Percentiles rank a stretch among this genome's conserved stretches.
phyloP scores from a whole-genome alignment of 2,329 filamentous ascomycete genomes.

The Scortechinia acanthostroma region DNA sequence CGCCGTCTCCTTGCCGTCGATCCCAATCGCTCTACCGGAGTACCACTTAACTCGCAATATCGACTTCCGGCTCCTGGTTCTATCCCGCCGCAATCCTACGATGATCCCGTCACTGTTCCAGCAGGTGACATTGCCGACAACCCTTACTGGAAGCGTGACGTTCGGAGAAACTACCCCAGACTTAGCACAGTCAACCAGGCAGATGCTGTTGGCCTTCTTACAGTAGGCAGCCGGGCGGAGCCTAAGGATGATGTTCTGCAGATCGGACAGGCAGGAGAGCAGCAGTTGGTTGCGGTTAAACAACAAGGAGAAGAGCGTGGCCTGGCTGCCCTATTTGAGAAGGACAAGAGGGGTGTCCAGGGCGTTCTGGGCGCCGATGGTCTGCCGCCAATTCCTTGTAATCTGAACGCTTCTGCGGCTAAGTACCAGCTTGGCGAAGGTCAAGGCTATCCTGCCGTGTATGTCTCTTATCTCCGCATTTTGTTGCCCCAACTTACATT shows the following conservation, averaged over 20 bases:
- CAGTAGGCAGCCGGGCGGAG: conserved; percentile 71
- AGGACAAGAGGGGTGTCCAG: conserved; percentile 38
- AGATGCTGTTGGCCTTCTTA: conserved; percentile 78
- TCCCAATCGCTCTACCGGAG: conserved; percentile 79
- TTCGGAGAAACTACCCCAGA: conserved; percentile 73
- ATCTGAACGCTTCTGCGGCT: conserved; percentile 27
- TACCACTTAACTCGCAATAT: conserved; percentile 88
- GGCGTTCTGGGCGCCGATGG: conserved; percentile 46
- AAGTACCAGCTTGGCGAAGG: conserved; percentile 37
- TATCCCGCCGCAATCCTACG: conserved; percentile 64
- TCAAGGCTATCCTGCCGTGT: conserved; percentile 41
- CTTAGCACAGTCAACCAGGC: conserved; percentile 75
- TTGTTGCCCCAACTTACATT: too few relatives aligned
- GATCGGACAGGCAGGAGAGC: conserved; percentile 56
- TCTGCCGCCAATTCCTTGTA: conserved; percentile 48
- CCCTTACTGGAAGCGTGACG: conserved; percentile 92
- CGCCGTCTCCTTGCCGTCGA: conserved; percentile 76
- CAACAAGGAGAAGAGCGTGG: conserved; percentile 48
- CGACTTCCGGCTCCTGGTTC: conserved; percentile 77
- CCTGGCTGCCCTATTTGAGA: conserved; percentile 48
- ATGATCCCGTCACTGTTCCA: conserved; percentile 78
- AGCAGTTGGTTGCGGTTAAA: conserved; percentile 51
- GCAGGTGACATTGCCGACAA: conserved; percentile 84
- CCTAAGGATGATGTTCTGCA: conserved; percentile 69
- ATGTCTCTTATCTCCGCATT: conserved; percentile 16